Evolutionary conservation across 331 rosid species (phyloP), one percentile per base, ranked within the genome.

Genomic region (Malus hybrid): DNA sequence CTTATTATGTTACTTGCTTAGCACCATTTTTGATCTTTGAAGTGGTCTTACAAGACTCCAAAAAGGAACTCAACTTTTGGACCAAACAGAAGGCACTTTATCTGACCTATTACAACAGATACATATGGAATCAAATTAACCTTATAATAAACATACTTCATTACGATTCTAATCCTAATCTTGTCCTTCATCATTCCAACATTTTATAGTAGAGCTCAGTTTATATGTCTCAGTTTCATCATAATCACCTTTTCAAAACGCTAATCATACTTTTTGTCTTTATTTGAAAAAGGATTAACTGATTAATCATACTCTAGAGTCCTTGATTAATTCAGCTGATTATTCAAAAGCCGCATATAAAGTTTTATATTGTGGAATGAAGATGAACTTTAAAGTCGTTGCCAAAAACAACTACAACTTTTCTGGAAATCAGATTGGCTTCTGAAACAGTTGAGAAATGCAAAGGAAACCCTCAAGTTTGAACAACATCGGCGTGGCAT

Each of bases 181-280:
- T 64, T 85, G 88, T 80, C 87, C 79, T 77, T 88, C 84, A 82
- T 86, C 57, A 83, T 85, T 79, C 93, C 90, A 84, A 85, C 89
- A 87, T 82, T 39, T 66, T 72, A 63, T 79, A 68, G 76, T 66
- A 83, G 63, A 73, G 30, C 44, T 83, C 81, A 78, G 76, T 83
- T 79, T 79, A 83, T 70, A 10, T 81, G 83, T 84, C 72, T 83
- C 86, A 84, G 84, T 71, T 79, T 81, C 81, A 80, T 81, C 80
- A 70, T 78, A 78, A 78, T 74, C 75, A 71, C 72, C 75, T 70
- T 82, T 66, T 66, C 58, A 65, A 77, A 66, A 67, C 66, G 66
- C 34, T 84, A 74, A 80, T 85, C 44, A 75, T 8, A 62, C 50
- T 6, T 10, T 39, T 42, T 42, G 46, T 42, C 46, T 42, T 42